A percentile compares a stretch with the other conserved stretches of the same genome.
Evolutionary conservation across 345 rosid genomes (phyloP).

Genomic region (Eucalyptus pumila): DNA sequence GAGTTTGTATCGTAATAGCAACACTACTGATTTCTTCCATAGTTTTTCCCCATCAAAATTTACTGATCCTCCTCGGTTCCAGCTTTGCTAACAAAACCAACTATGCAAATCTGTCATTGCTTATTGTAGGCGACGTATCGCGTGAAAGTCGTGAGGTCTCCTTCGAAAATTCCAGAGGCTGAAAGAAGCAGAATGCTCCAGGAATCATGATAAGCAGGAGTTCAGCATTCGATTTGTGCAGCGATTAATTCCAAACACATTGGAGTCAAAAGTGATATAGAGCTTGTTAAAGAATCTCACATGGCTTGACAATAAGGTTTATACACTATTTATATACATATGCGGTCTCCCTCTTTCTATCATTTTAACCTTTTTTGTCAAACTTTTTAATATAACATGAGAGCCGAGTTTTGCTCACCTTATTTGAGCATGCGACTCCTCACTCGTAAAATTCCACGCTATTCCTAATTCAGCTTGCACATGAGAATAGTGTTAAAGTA

Average conservation of each 20-base stretch:
- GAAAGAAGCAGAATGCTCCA: constrained; percentile 32
- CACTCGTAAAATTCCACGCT: neutral
- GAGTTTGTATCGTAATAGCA: neutral
- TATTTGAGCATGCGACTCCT: neutral
- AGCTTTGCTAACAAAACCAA: neutral
- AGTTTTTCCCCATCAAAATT: neutral
- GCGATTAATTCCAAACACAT: neutral
- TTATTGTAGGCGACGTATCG: constrained; percentile 50
- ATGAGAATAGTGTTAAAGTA: neutral
- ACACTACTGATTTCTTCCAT: neutral
- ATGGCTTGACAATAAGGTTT: neutral
- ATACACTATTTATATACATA: neutral
- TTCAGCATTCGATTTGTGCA: neutral
- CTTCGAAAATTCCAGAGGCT: neutral
- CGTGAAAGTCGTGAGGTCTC: constrained; percentile 54
- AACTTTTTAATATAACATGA: neutral
- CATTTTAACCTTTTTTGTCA: neutral
- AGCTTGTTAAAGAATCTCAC: neutral
- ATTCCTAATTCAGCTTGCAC: neutral
- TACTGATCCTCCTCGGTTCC: neutral
- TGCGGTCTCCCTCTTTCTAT: neutral
- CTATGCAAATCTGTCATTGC: neutral
- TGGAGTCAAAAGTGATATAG: neutral
- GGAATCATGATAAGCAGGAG: constrained; percentile 24
- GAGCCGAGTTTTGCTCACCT: neutral